These are phyloP conservation scores for Canariomyces notabilis DNA, from an alignment of 2,329 filamentous ascomycete species.

Conservation along the genomic window DNA sequence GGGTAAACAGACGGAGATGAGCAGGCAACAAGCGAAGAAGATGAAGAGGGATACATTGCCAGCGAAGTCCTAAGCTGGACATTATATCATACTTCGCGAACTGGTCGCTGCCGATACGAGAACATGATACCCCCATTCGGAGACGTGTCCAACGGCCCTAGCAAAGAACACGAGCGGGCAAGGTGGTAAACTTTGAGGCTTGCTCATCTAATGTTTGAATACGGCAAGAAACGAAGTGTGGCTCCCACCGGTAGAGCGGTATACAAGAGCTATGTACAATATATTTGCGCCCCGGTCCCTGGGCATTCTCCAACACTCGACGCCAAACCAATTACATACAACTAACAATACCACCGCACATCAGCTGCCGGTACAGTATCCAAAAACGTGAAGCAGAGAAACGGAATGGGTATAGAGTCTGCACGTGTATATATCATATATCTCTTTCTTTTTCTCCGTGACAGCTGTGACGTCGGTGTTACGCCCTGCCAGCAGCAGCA, in stretches of 20 bases:
- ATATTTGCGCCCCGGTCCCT: no score
- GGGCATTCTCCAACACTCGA: no score
- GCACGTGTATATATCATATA: conserved; percentile 2
- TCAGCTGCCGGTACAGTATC: background rate
- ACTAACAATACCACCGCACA: conserved; percentile 2
- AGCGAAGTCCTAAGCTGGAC: background rate
- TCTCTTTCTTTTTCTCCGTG: conserved; percentile 2
- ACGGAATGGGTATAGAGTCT: conserved; percentile 13
- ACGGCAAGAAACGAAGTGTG: conserved; percentile 1
- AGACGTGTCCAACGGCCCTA: background rate
- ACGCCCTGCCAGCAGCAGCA: conserved; percentile 1
- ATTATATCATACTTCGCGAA: no score
- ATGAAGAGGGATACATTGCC: conserved; percentile 35
- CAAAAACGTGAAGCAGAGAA: conserved; percentile 5
- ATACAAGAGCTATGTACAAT: conserved; percentile 12
- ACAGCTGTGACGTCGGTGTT: background rate
- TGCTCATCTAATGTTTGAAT: conserved; percentile 1
- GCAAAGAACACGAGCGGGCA: background rate
- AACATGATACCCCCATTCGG: conserved; percentile 17
- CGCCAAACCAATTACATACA: background rate
- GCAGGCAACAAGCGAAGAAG: conserved; percentile 56
- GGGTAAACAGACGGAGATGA: conserved; percentile 32
- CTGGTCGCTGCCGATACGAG: no score
- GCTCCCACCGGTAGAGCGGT: conserved; percentile 2
- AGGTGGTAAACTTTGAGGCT: background rate